Conservation (phyloP, 2,329 filamentous ascomycete genomes). For the Aspergillus pseudoterreus region DNA sequence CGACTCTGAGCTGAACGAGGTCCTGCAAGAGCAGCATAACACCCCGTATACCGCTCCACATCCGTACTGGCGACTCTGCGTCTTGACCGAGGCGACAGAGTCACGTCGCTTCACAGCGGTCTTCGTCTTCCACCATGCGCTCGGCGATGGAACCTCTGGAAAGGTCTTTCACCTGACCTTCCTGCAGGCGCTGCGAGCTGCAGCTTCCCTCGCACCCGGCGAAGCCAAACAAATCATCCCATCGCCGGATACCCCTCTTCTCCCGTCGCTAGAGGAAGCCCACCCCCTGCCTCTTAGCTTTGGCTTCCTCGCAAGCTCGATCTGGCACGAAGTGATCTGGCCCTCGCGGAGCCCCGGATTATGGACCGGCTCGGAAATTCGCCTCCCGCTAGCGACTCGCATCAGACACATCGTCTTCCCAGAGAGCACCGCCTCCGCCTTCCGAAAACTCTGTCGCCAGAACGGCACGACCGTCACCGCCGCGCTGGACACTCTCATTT, state of each 20-base stretch:
- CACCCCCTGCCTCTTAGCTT: constrained; percentile 39
- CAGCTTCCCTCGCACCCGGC: constrained; percentile 7
- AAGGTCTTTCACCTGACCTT: constrained; percentile 46
- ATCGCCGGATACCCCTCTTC: constrained; percentile 27
- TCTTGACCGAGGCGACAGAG: constrained; percentile 29
- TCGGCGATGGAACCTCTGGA: constrained; percentile 46
- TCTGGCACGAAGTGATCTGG: constrained; percentile 33
- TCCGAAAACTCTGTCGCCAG: constrained; percentile 32
- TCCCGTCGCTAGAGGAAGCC: constrained; percentile 40
- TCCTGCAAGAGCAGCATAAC: constrained; percentile 42
- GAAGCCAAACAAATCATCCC: constrained; percentile 19
- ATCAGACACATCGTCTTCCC: constrained; percentile 32
- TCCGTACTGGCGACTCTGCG: constrained; percentile 45
- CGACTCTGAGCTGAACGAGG: constrained; percentile 40
- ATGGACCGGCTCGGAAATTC: constrained; percentile 35
- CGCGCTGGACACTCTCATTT: constrained; percentile 37
- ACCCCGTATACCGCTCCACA: constrained; percentile 31
- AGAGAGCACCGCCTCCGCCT: constrained; percentile 19
- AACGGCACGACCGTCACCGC: constrained; percentile 42
- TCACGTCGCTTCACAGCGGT: constrained; percentile 37
- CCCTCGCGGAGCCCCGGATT: constrained; percentile 24
- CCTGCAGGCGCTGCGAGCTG: constrained; percentile 30
- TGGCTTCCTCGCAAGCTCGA: constrained; percentile 28
- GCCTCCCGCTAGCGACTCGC: constrained; percentile 20
- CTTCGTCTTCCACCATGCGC: constrained; percentile 48